Evolutionary conservation across 192 early-diverging fungal genomes (phyloP), one percentile per base, ranked within the genome.

Genomic region (Phycomyces nitens): DNA sequence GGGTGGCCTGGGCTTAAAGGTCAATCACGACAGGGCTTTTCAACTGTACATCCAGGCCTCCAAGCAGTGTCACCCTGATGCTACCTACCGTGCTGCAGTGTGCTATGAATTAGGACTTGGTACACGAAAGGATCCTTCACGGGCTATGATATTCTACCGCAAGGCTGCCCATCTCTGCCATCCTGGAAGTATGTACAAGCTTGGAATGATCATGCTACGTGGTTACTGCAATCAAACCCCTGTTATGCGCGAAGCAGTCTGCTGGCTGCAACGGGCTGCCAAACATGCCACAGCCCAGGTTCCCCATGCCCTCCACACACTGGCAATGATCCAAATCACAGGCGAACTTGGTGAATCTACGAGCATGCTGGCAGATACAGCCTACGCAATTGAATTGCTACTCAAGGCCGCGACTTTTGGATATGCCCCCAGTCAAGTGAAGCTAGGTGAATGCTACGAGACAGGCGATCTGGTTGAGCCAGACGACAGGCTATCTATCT

Each of bases 81-180:
- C 95, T 10, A 94, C 91, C 23, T 97, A 95, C 70, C 86, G 95
- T 60, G 86, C 90, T 0, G 96, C 90, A 1, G 93, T 95, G 12
- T 98, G 95, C 75, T 94, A 95, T 72, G 96, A 98, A 68, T 74
- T 89, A 21, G 95, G 94, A 26, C 88, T 89, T 22, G 96, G 96
- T 34, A 94, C 92, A 16, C 90, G 92, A 39, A 77, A 86, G 9
- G 95, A 97, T 69, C 72, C 82, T 15, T 69, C 74, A n/a, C 83
- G 92, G 6, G 88, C 94, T 0, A 79, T 93, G 38, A 89, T 94
- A 67, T 97, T 90, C 70, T 97, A 92, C 71, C 80, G 90, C 54
- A 95, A 97, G 75, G 89, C 93, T 0, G 94, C 93, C 0, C 83
- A 88, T 8, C 75, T 95, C 58, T 87, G 89, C 52, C 93, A 97